phyloP scores from a whole-genome alignment of 1,139 yeast species.

The Debaryomyces sp. region DNA sequence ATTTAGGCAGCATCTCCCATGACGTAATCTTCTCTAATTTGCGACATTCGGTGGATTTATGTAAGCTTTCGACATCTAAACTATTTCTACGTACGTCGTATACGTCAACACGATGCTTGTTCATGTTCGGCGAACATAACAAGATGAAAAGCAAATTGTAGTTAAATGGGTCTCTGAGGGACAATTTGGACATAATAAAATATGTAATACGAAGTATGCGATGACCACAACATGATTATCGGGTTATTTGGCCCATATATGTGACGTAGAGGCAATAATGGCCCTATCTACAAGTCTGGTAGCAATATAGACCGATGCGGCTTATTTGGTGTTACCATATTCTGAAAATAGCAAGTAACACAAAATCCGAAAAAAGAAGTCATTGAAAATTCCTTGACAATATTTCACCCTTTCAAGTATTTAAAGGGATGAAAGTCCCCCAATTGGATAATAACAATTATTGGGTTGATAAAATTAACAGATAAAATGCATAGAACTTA shows the following conservation, averaged over 20 bases:
- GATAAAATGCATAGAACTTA: slow-evolving; percentile 92
- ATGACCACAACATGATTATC: background rate
- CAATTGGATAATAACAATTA: background rate
- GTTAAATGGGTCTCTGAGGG: background rate
- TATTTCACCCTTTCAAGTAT: slow-evolving; percentile 5
- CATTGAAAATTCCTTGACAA: slow-evolving; percentile 5
- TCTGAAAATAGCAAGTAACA: slow-evolving; percentile 7
- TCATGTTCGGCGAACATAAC: background rate
- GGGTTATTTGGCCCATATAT: background rate
- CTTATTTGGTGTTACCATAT: slow-evolving; percentile 2
- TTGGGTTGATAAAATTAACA: background rate
- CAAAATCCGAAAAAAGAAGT: slow-evolving; percentile 7
- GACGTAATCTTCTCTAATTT: background rate
- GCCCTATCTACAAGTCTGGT: background rate
- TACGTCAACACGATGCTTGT: slow-evolving; percentile 2
- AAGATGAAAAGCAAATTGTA: background rate
- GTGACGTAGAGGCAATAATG: background rate
- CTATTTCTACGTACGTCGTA: background rate
- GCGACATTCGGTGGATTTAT: background rate
- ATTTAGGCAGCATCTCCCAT: background rate
- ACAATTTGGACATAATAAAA: background rate
- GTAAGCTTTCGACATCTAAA: background rate
- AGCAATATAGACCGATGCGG: slow-evolving; percentile 5
- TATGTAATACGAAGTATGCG: background rate
- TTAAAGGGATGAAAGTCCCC: slow-evolving; percentile 4